Evolutionary conservation across 768 basidiomycete genomes (phyloP), one percentile per base, ranked within the genome.

Genomic region (Mycena chlorophos): DNA sequence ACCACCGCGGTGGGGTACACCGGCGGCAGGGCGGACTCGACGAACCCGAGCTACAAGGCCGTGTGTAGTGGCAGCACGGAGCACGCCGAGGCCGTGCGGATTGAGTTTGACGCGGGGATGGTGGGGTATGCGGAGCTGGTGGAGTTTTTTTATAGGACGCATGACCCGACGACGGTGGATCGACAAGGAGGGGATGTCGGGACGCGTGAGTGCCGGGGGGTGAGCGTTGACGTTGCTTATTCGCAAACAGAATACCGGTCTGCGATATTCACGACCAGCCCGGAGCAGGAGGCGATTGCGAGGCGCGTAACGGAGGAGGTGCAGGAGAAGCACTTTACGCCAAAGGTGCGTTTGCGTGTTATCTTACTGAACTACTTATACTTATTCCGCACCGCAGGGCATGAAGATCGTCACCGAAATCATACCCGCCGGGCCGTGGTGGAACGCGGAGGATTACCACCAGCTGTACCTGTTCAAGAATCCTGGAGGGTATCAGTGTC

Each of bases 61-160:
- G 89, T 91, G 26, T 89, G 88, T 69, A 64, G 74, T 5, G 90
- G 89, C 5, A 52, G 66, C 29, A 91, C 89, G 2, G 74, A 80
- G 23, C 88, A 89, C 59, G 90, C 90, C 1, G 90, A 91, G 68
- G 84, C 87, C 4, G 65, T 87, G 57, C 75, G 77, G 65, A 79
- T 91, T 58, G 82, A 84, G 66, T 91, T 86, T 54, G 86, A 88
- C 65, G 82, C 83, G 0, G 69, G 68, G 4, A 68, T 81, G 48
- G 80, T 91, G 29, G 77, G 74, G n/a, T 91, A 89, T 59, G 86
- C 74, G 13, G 87, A 90, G 65, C 80, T 91, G 23, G 86, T 88
- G 17, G 86, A 89, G 68, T 89, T 88, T 74, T 89, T 89, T 69
- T 89, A 87, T 66, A 77, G 89, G 51, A 85, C 85, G 4, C 88